phyloP scores from a whole-genome alignment of 768 basidiomycete genomes.

The Terana coerulea region DNA sequence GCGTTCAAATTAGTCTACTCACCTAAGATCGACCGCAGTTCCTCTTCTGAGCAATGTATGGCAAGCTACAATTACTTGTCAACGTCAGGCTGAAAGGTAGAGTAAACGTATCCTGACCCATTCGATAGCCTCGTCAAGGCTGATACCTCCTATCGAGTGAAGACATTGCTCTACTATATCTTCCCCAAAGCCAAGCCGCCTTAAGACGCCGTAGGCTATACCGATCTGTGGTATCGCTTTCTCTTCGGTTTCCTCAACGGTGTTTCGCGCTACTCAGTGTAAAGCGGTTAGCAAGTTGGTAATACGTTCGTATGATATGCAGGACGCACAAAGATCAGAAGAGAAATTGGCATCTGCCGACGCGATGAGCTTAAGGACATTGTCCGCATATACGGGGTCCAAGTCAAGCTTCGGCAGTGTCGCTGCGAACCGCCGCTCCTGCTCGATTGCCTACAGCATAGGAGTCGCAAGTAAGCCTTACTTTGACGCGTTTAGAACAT shows the following conservation, averaged over 20 bases:
- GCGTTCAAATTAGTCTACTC: too few relatives aligned
- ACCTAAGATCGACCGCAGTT: constrained; percentile 22
- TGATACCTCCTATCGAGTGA: constrained; percentile 53
- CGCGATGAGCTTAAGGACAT: constrained; percentile 51
- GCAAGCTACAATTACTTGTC: constrained; percentile 46
- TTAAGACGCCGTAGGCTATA: constrained; percentile 75
- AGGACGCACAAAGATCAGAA: not conserved
- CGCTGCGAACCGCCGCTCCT: constrained; percentile 71
- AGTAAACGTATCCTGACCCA: constrained; percentile 73
- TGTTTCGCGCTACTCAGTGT: constrained; percentile 11
- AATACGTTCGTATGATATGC: not conserved
- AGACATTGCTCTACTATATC: constrained; percentile 71
- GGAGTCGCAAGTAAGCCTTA: not conserved
- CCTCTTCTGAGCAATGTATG: constrained; percentile 58
- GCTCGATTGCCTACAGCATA: constrained; percentile 64
- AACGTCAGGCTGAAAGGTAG: not conserved
- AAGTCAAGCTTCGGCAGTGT: constrained; percentile 60
- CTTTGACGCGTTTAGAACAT: not conserved
- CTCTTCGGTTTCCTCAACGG: constrained; percentile 59
- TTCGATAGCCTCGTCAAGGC: constrained; percentile 85
- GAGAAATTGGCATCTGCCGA: constrained; percentile 24
- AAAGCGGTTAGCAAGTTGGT: too few relatives aligned
- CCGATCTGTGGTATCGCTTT: constrained; percentile 69
- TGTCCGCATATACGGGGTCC: constrained; percentile 52
- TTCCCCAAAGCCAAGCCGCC: constrained; percentile 73